A percentile compares a stretch with the other conserved stretches of the same genome.
phyloP scores from a whole-genome alignment of 805 yeast species.

The Candida fluviatilis region DNA sequence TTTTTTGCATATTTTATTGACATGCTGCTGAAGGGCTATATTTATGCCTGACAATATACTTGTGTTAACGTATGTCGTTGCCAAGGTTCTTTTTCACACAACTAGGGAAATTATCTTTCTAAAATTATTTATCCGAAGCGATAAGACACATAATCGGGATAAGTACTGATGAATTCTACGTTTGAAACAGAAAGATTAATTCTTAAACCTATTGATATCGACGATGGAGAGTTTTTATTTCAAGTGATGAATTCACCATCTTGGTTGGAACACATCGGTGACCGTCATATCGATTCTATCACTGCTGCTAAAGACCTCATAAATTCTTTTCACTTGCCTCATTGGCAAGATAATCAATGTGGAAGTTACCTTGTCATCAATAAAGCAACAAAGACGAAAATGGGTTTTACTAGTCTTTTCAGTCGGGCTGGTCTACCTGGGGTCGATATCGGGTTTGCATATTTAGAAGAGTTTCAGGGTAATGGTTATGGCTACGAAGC shows the following conservation, averaged over 20 bases:
- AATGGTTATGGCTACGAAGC: constrained; percentile 4
- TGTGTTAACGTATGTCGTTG: neutral
- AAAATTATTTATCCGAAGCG: too few species aligned
- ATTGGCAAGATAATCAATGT: neutral
- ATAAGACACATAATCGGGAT: neutral
- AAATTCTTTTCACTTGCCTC: neutral
- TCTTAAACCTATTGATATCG: neutral
- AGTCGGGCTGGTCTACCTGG: neutral
- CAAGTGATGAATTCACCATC: constrained; percentile 1
- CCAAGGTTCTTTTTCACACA: neutral
- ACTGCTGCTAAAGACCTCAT: neutral
- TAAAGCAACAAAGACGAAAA: neutral
- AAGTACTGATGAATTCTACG: neutral
- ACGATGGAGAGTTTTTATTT: constrained; percentile 1
- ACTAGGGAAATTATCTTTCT: neutral
- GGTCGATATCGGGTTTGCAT: constrained; percentile 4
- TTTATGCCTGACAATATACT: neutral
- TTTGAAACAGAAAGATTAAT: constrained; percentile 1
- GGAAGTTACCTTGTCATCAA: constrained; percentile 1
- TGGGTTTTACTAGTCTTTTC: constrained; percentile 1
- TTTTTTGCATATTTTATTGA: too few species aligned
- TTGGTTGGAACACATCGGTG: constrained; percentile 4
- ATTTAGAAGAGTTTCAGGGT: neutral
- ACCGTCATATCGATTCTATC: neutral
- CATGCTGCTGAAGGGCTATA: neutral